These are phyloP conservation scores for Tuber magnatum DNA, from an alignment of 495 filamentous ascomycete species.

Conservation along the genomic window DNA sequence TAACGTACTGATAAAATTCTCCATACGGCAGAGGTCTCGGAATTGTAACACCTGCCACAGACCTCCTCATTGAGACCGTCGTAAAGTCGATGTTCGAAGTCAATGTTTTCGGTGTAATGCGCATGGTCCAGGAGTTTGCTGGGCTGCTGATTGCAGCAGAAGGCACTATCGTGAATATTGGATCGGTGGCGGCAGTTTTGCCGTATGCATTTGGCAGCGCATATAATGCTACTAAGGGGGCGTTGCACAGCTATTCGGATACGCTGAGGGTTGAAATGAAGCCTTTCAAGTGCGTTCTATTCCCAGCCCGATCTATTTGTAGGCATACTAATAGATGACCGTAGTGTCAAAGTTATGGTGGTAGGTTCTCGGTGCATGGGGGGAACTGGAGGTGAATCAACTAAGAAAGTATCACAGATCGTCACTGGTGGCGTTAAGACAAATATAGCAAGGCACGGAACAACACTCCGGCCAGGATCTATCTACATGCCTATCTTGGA, in stretches of 20 bases:
- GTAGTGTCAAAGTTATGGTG: constrained; percentile 45
- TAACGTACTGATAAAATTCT: background rate
- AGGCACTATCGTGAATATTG: constrained; percentile 49
- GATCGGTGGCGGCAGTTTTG: constrained; percentile 48
- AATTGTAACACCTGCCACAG: constrained; percentile 42
- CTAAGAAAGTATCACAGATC: constrained; percentile 19
- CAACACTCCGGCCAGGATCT: constrained; percentile 19
- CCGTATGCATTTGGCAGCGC: constrained; percentile 45
- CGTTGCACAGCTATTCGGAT: constrained; percentile 46
- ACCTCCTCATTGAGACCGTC: constrained; percentile 45
- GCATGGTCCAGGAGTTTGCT: constrained; percentile 52
- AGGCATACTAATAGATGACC: constrained; percentile 3
- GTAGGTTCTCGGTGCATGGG: constrained; percentile 4
- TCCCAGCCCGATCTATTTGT: background rate
- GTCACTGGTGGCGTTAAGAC: constrained; percentile 43
- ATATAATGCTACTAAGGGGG: constrained; percentile 53
- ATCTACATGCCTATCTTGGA: constrained; percentile 36
- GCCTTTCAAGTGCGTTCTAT: constrained; percentile 44
- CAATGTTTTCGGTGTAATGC: constrained; percentile 51
- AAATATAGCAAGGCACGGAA: constrained; percentile 36
- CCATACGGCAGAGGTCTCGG: constrained; percentile 41
- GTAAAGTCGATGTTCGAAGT: constrained; percentile 48
- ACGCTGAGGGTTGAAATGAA: constrained; percentile 51
- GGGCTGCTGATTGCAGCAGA: constrained; percentile 47
- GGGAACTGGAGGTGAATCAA: background rate